Evolutionary conservation across 305 asterid genomes (phyloP), one percentile per base, ranked within the genome.

Genomic region (Solanum chacoense): DNA sequence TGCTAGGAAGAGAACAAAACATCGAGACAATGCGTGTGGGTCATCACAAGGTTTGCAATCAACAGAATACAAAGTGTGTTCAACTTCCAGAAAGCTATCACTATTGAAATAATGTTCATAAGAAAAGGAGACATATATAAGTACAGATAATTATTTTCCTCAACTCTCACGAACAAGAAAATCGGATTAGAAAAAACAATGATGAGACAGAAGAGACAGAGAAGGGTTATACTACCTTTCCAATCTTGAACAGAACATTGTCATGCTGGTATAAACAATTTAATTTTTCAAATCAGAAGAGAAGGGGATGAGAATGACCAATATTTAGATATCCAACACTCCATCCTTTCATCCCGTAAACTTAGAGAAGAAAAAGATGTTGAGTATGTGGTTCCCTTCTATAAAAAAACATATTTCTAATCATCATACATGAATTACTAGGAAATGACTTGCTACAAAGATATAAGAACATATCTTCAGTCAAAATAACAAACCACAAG

Each of bases 301-400:
- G 92, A 65, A 29, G 16, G 96, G 35, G 35, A 94, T 8, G 95
- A 94, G 88, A 89, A 87, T 6, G 97, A 45, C 86, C 50, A 81
- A 72, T 67, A 93, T 98, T 94, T 93, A 94, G 98, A 45, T 97
- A 97, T 88, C 99, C 99, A 87, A 97, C 98, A 90, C 97, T 96
- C 99, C 99, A 97, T 81, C 99, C 99, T 98, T 94, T 97, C 98
- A 97, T 96, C 71, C 98, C 98, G 37, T 96, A 95, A 89, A 98
- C 99, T 90, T 97, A 34, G 99, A 97, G 89, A 97, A 95, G 65
- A 98, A 97, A 88, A 97, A 97, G 87, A 97, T 90, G 88, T 96
- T 96, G 92, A 96, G 95, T 2, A 97, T 92, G 94, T 94, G 99
- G 90, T 91, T 40, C 85, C 37, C 99, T 93, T 97, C 99, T 18